Evolutionary conservation across 345 rosid species (phyloP).

Genomic region (Salix brachista): DNA sequence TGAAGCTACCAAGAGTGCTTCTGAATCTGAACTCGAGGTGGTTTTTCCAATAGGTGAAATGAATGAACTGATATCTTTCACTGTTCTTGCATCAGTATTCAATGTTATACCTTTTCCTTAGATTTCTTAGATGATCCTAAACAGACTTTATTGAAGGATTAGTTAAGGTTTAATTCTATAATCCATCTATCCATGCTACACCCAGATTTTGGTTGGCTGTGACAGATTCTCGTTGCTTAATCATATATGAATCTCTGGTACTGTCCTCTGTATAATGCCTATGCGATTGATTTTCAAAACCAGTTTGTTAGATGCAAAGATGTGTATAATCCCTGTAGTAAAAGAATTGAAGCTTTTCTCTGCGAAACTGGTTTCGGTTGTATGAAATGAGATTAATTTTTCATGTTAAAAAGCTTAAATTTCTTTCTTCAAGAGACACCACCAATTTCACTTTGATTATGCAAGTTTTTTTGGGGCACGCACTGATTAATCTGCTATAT

Average conservation of each 20-base stretch:
- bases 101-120: neutral
- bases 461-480: neutral
- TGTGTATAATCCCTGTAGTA: neutral
- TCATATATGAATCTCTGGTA: neutral
- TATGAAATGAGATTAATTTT: constrained; percentile 2
- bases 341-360: neutral
- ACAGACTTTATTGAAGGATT: neutral
- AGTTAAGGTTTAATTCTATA: neutral
- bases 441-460: neutral
- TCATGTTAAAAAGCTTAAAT: neutral
- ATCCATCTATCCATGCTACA: neutral
- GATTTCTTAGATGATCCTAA: neutral
- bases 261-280: neutral
- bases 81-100: neutral
- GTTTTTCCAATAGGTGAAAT: constrained; percentile 65
- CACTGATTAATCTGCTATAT: neutral
- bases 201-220: neutral
- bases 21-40: constrained; percentile 83
- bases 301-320: neutral
- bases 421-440: neutral
- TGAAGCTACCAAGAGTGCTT: constrained; percentile 71
- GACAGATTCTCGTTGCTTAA: neutral
- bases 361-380: constrained; percentile 4
- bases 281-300: neutral
- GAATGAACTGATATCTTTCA: neutral